These are phyloP conservation scores for Aphanomyces stellatus DNA, from an alignment of 352 stramenopile species.

Conservation along the genomic window DNA sequence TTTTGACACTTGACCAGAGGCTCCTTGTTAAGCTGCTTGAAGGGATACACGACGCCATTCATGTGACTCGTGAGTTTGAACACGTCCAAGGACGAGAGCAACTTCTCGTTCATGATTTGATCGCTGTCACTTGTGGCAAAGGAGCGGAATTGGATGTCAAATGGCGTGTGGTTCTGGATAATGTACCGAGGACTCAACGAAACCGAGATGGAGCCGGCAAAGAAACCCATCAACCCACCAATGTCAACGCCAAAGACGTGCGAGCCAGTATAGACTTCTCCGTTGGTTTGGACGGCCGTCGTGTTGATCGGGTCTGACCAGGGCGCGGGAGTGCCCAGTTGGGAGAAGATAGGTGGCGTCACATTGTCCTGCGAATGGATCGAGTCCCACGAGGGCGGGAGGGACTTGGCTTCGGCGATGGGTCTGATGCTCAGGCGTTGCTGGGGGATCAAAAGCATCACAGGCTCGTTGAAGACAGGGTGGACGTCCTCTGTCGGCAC, in stretches of 20 bases:
- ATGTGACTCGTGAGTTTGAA: slow-evolving; percentile 47
- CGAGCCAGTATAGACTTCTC: slow-evolving; percentile 58
- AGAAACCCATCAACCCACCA: slow-evolving; percentile 70
- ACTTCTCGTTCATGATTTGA: slow-evolving; percentile 41
- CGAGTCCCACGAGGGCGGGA: slow-evolving; percentile 46
- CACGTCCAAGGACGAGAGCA: not conserved
- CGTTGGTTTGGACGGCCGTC: slow-evolving; percentile 77
- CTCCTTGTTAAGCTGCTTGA: slow-evolving; percentile 70
- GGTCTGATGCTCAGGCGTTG: slow-evolving; percentile 70
- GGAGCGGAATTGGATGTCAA: slow-evolving; percentile 67
- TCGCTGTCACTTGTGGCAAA: slow-evolving; percentile 58
- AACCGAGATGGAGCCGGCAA: slow-evolving; percentile 63
- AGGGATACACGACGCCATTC: slow-evolving; percentile 66
- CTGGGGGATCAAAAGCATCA: slow-evolving; percentile 46
- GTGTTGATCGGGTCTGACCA: slow-evolving; percentile 81
- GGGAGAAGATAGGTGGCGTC: slow-evolving; percentile 40
- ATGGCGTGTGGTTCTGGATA: slow-evolving; percentile 72
- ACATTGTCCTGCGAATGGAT: slow-evolving; percentile 46
- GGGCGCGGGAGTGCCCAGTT: slow-evolving; percentile 46
- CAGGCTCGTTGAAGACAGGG: slow-evolving; percentile 47
- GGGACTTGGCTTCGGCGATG: slow-evolving; percentile 30
- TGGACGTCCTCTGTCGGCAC: slow-evolving; percentile 36
- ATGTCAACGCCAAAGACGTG: slow-evolving; percentile 77
- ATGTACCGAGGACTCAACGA: slow-evolving; percentile 76
- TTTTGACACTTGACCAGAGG: slow-evolving; percentile 48